Percentiles rank a stretch among this genome's conserved stretches.
phyloP scores from a whole-genome alignment of 2,329 filamentous ascomycete species.

The Fonsecaea pedrosoi region DNA sequence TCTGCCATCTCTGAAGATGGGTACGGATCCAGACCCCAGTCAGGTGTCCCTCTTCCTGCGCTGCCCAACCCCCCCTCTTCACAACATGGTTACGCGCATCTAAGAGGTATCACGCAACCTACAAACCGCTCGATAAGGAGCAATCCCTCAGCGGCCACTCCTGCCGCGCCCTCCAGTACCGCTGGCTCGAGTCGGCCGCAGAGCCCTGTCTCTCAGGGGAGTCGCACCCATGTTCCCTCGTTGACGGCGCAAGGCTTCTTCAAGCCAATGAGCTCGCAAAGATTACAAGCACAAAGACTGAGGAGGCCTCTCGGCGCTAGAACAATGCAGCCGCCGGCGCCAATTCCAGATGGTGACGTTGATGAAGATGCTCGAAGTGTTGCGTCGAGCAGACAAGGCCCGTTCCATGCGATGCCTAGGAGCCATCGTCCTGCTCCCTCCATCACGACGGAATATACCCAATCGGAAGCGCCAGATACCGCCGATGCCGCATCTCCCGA shows the following conservation, averaged over 20 bases:
- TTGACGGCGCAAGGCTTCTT: constrained; percentile 92
- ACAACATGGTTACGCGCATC: constrained; percentile 39
- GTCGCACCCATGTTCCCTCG: constrained; percentile 86
- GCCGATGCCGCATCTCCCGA: constrained; percentile 40
- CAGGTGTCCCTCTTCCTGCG: constrained; percentile 29
- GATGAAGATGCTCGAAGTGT: constrained; percentile 65
- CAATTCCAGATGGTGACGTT: constrained; percentile 52
- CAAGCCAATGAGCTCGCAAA: constrained; percentile 94
- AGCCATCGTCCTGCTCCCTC: constrained; percentile 67
- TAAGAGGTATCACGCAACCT: constrained; percentile 38
- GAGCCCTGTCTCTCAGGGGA: constrained; percentile 69
- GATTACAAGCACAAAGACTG: constrained; percentile 86
- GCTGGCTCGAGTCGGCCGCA: constrained; percentile 59
- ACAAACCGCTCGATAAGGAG: constrained; percentile 37
- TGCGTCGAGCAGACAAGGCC: constrained; percentile 59
- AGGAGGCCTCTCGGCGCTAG: constrained; percentile 55
- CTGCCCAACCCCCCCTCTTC: constrained; percentile 34
- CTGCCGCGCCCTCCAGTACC: constrained; percentile 48
- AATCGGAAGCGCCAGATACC: constrained; percentile 71
- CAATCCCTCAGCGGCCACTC: constrained; percentile 21
- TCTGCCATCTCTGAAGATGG: constrained; percentile 42
- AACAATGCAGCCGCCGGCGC: constrained; percentile 39
- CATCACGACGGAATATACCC: constrained; percentile 80
- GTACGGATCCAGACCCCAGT: constrained; percentile 36
- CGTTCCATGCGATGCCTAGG: constrained; percentile 47